Conservation (phyloP, 352 stramenopile species). For the Blastocystis sp. region DNA sequence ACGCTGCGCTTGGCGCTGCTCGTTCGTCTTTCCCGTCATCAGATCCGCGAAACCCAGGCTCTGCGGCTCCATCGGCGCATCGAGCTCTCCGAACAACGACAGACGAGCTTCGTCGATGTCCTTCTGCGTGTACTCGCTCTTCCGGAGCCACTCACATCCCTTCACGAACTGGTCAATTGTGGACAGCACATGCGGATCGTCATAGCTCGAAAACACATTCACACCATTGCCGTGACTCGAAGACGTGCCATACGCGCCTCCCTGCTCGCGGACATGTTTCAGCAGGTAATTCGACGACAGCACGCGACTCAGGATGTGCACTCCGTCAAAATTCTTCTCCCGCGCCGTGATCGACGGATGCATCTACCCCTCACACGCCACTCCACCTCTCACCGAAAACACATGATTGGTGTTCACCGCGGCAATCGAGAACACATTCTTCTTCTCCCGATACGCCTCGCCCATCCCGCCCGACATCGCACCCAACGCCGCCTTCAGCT, state of each 20-base stretch:
- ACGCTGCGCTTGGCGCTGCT: conserved; percentile 16
- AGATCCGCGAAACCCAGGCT: conserved; percentile 26
- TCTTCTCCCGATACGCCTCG: conserved; percentile 1
- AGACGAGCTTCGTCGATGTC: conserved; percentile 39
- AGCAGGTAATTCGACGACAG: conserved; percentile 39
- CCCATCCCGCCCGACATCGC: neutral
- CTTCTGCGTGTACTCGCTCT: conserved; percentile 16
- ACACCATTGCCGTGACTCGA: neutral
- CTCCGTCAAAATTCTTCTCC: neutral
- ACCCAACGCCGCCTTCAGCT: neutral
- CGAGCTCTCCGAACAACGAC: conserved; percentile 59
- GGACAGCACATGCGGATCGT: conserved; percentile 39
- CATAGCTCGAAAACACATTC: conserved; percentile 52
- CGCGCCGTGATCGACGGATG: neutral
- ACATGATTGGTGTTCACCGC: conserved; percentile 59
- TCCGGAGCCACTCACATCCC: conserved; percentile 38
- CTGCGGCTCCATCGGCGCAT: conserved; percentile 46
- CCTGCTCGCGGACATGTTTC: conserved; percentile 58
- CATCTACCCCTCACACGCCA: neutral
- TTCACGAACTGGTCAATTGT: conserved; percentile 32
- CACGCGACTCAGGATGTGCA: conserved; percentile 42
- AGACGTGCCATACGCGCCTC: conserved; percentile 47
- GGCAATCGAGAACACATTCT: conserved; percentile 53
- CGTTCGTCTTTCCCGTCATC: conserved; percentile 21
- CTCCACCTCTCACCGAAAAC: neutral